Evolutionary conservation across 768 basidiomycete genomes (phyloP), one percentile per base, ranked within the genome.

Genomic region (Trametes maxima): DNA sequence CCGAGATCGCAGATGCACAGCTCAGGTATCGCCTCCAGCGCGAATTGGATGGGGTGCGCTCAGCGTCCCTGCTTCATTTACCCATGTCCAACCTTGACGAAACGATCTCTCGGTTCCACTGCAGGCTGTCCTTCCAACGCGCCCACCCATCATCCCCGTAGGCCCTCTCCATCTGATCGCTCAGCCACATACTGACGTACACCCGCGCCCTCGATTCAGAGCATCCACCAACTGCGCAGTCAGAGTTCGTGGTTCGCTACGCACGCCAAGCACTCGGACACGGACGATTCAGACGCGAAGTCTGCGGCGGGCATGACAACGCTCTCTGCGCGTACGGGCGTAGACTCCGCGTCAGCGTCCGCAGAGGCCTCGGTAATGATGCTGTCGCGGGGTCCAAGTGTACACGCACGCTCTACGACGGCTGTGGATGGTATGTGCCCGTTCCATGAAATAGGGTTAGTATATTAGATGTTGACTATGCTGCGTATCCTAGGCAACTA

Each of bases 81-180:
- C 33, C 17, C 10, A 12, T 40, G 3, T 25, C 17, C 39, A 3
- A 5, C 14, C 16, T 7, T 21, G n/a, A 14, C 19, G 14, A 5
- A 39, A 2, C 22, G 5, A 19, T 5, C 25, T 10, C 16, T 3
- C 43, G 4, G 21, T 21, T 12, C 3, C 21, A 46, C 21, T 13
- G 19, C 33, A 55, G 53, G 58, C 51, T 46, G 16, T 37, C 33
- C 37, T 55, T 48, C 46, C 57, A 1, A 54, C 55, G 14, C 54
- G 57, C 3, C 62, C 62, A 6, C 62, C 62, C 0, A 59, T 59
- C 14, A 59, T 64, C 13, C 57, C 62, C n/a, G 62, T 63, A 50
- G 12, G 62, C 49, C 24, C 48, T n/a, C 36, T 13, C 17, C 25
- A 5, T 22, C 7, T 3, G 13, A 21, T 10, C 0, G 17, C 36